A percentile compares a stretch with the other conserved stretches of the same genome.
These are phyloP conservation scores for Thalassiosira mediterranea DNA, from an alignment of 352 stramenopile genomes.

Conservation along the genomic window DNA sequence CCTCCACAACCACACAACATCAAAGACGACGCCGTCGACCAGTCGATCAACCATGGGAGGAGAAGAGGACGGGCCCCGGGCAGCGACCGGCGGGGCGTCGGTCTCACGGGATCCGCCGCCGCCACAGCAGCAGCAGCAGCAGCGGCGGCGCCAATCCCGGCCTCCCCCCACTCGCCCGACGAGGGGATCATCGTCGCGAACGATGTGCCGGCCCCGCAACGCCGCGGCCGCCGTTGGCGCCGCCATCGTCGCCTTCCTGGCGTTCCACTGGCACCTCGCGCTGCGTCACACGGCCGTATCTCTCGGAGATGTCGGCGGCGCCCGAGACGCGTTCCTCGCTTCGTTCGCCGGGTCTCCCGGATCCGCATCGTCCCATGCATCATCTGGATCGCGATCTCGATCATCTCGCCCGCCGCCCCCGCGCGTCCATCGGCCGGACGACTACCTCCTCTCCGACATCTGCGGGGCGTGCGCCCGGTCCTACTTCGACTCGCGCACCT, in stretches of 20 bases:
- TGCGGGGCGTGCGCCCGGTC: slow-evolving; percentile 13
- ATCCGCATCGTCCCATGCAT: background rate
- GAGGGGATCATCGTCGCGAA: too few species aligned
- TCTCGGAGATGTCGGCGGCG: background rate
- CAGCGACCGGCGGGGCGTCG: too few species aligned
- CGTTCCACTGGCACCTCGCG: background rate
- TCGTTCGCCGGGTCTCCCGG: background rate
- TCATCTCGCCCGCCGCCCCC: too few species aligned
- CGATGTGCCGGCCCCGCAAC: background rate
- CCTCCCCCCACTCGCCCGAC: too few species aligned
- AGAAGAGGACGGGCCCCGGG: too few species aligned
- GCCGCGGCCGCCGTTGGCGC: background rate
- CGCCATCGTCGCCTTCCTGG: background rate
- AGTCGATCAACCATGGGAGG: too few species aligned
- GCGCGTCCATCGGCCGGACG: slow-evolving; percentile 2
- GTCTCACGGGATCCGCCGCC: too few species aligned
- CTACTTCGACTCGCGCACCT: background rate
- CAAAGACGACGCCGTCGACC: too few species aligned
- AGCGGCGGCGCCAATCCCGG: too few species aligned
- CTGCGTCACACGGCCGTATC: background rate
- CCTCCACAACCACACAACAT: too few species aligned
- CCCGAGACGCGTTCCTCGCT: background rate
- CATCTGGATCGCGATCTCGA: too few species aligned
- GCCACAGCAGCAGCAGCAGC: too few species aligned
- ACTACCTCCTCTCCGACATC: slow-evolving; percentile 4